These are phyloP conservation scores for Tetrapisispora taiwanensis DNA, from an alignment of 805 yeast species.

Conservation along the genomic window DNA sequence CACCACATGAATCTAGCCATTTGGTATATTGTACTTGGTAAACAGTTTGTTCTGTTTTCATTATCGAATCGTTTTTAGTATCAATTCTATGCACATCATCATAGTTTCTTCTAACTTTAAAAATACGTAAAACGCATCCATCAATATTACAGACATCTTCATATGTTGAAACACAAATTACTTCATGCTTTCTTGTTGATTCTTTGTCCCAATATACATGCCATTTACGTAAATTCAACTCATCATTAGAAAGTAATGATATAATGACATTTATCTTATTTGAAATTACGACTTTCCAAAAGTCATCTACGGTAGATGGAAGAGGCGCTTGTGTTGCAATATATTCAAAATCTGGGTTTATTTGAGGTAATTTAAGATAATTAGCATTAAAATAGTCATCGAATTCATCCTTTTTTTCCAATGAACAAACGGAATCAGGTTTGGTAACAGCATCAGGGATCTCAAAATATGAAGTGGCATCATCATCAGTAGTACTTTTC, in stretches of 20 bases:
- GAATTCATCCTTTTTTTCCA: conserved; percentile 3
- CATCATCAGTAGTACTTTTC: neutral
- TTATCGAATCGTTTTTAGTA: conserved; percentile 9
- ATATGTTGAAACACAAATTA: conserved; percentile 29
- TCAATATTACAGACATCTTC: conserved; percentile 23
- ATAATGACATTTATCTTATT: conserved; percentile 59
- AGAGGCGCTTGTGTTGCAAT: conserved; percentile 92
- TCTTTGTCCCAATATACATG: conserved; percentile 64
- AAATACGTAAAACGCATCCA: conserved; percentile 28
- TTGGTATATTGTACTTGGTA: conserved; percentile 63
- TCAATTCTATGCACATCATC: conserved; percentile 5
- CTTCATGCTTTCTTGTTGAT: conserved; percentile 16
- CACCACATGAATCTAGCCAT: conserved; percentile 79
- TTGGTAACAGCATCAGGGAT: neutral
- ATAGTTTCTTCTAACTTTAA: conserved; percentile 11
- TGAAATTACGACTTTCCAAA: conserved; percentile 74
- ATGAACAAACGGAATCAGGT: neutral
- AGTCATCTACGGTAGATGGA: conserved; percentile 66
- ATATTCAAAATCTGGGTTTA: conserved; percentile 36
- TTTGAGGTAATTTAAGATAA: conserved; percentile 40
- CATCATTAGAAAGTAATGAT: conserved; percentile 66
- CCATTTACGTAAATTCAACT: conserved; percentile 70
- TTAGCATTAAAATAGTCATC: conserved; percentile 81
- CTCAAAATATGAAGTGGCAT: conserved; percentile 2
- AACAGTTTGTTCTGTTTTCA: conserved; percentile 31